A percentile compares a stretch with the other conserved stretches of the same genome.
phyloP scores from a whole-genome alignment of 2,329 filamentous ascomycete species.

The Fusarium heterosporum region DNA sequence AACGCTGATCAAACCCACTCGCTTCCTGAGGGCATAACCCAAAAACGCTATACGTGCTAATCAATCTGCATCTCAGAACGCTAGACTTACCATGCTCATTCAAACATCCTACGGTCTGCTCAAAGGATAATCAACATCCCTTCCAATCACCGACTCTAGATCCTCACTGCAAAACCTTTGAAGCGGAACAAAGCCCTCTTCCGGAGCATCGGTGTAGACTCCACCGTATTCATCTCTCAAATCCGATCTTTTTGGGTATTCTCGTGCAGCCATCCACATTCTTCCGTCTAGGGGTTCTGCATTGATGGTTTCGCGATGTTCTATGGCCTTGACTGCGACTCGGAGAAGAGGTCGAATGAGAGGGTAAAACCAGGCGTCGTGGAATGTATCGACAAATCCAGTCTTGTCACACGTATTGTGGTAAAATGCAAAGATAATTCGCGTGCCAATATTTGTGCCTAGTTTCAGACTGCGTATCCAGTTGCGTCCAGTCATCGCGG shows the following conservation, averaged over 20 bases:
- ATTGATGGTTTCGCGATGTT: constrained; percentile 17
- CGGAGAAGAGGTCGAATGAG: constrained; percentile 21
- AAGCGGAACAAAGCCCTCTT: constrained; percentile 3
- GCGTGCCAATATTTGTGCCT: constrained; percentile 41
- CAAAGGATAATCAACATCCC: not conserved
- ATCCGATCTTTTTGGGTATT: constrained; percentile 6
- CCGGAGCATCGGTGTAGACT: constrained; percentile 12
- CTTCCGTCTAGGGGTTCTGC: constrained; percentile 29
- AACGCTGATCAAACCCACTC: not conserved
- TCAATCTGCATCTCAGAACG: not conserved
- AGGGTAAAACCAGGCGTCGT: constrained; percentile 40
- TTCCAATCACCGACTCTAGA: not conserved
- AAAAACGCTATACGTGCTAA: not conserved
- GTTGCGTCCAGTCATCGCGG: not conserved
- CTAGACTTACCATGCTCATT: not conserved
- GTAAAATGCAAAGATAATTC: constrained; percentile 41
- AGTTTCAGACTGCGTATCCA: constrained; percentile 34
- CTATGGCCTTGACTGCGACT: constrained; percentile 1
- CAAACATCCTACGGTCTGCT: constrained; percentile 34
- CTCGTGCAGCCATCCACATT: constrained; percentile 23
- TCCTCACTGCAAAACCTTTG: constrained; percentile 8
- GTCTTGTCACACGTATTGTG: constrained; percentile 44
- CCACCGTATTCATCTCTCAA: constrained; percentile 28
- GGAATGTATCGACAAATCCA: constrained; percentile 36
- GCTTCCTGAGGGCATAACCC: not conserved